Conservation (phyloP, 2,329 filamentous ascomycete genomes). For the Phoma sp. region DNA sequence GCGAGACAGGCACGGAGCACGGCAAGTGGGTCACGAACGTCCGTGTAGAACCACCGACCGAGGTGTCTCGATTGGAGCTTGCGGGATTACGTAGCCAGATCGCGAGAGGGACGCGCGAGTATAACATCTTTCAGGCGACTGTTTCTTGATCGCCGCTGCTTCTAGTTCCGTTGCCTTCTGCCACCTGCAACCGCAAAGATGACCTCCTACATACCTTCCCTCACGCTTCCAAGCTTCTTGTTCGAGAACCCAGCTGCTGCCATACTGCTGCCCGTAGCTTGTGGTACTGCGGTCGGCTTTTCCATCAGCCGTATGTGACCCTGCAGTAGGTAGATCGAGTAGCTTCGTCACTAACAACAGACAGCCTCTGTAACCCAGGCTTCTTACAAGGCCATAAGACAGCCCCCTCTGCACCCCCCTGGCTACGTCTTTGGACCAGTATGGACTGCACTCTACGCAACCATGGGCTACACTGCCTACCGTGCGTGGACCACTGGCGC, state of each 20-base stretch:
- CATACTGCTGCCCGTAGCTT: slow-evolving; percentile 74
- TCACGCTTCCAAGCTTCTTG: slow-evolving; percentile 74
- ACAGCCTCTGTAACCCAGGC: slow-evolving; percentile 52
- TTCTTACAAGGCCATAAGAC: slow-evolving; percentile 69
- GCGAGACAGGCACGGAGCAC: slow-evolving; percentile 12
- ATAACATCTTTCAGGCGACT: slow-evolving; percentile 7
- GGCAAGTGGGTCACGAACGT: slow-evolving; percentile 31
- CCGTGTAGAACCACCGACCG: slow-evolving; percentile 11
- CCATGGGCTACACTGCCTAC: slow-evolving; percentile 91
- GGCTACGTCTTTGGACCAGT: slow-evolving; percentile 64
- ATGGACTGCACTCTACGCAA: slow-evolving; percentile 64
- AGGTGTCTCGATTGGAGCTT: slow-evolving; percentile 7
- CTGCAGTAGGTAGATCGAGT: no score
- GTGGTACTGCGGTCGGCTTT: slow-evolving; percentile 77
- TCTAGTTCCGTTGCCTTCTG: background rate
- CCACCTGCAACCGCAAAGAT: slow-evolving; percentile 56
- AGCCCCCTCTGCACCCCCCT: slow-evolving; percentile 65
- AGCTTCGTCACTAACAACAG: background rate
- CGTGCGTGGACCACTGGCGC: slow-evolving; percentile 72
- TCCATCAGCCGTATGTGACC: slow-evolving; percentile 64
- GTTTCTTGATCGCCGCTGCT: background rate
- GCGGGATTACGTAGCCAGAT: slow-evolving; percentile 15
- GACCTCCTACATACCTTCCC: slow-evolving; percentile 79
- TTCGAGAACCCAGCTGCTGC: slow-evolving; percentile 76
- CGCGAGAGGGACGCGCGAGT: slow-evolving; percentile 5